Evolutionary conservation across 345 rosid species (phyloP), one percentile per base, ranked within the genome.

Genomic region (Camelina hispida): DNA sequence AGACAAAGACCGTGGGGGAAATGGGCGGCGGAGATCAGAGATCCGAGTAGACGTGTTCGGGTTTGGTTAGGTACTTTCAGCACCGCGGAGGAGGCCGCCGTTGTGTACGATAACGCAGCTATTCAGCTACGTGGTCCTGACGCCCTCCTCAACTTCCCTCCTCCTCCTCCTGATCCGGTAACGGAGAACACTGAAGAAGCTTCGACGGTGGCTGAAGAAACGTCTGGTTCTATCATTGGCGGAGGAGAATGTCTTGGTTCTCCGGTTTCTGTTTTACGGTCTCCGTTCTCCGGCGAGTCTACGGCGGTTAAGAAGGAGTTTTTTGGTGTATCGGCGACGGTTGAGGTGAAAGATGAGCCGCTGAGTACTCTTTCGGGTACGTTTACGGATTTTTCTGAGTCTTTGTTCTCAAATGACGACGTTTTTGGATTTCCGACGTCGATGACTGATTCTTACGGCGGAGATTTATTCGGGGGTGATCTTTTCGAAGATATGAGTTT

Each of bases 21-120:
- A 82, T 95, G 97, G 97, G 99, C 99, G 62, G 99, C 99, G 20
- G 99, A 95, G 87, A 95, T 95, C 25, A 89, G 99, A 72, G 99
- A 95, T 78, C 97, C 99, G 9, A 71, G 59, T 34, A 72, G 87
- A 71, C 91, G 97, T 38, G 89, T 86, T 52, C 86, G 99, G 72
- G 57, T 91, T 5, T 95, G 99, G 99, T 79, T 95, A 46, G 99
- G 97, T 1, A 95, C 99, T 10, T 95, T 81, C 48, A 84, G 87
- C 7, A 95, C 97, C 2, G 99, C 99, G 2, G 97, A 95, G 74
- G 97, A 95, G 72, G 99, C 99, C 1, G 99, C 99, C 2, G 79
- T 81, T 81, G 99, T 90, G 0, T 95, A 95, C 67, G 99, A 95
- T 80, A 87, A 92, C 80, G 99, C 99, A 13, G 99, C 99, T 6